Conservation (phyloP, 139 green algal species). For the Chlamydomonas schloesseri region DNA sequence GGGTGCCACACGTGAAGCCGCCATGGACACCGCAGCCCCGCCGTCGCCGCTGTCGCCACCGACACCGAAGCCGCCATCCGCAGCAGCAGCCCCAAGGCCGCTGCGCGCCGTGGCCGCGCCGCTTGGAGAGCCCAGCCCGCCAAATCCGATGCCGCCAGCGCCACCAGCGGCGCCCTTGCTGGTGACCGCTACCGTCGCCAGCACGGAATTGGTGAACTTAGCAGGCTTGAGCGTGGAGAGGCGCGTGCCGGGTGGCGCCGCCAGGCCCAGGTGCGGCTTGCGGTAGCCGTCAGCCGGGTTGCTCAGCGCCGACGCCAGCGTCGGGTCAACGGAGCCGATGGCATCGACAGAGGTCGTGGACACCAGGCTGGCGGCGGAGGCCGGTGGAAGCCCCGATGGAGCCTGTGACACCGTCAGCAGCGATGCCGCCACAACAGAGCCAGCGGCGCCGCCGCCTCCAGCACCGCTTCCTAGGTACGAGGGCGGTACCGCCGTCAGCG, state of each 20-base stretch:
- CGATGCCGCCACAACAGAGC: neutral
- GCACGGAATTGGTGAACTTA: neutral
- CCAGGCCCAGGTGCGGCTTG: constrained; percentile 31
- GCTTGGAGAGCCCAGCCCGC: too few relatives aligned
- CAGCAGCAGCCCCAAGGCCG: too few relatives aligned
- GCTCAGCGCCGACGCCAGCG: constrained; percentile 14
- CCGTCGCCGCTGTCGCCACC: too few relatives aligned
- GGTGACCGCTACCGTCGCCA: neutral
- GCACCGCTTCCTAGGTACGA: constrained; percentile 6
- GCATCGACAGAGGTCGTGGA: neutral
- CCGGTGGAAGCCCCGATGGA: constrained; percentile 26
- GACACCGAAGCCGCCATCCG: too few relatives aligned
- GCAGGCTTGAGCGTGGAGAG: neutral
- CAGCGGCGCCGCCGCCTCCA: neutral
- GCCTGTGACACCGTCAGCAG: constrained; percentile 1
- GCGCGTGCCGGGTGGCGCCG: constrained; percentile 5
- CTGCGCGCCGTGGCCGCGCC: too few relatives aligned
- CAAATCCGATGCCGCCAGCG: too few relatives aligned
- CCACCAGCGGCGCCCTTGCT: too few relatives aligned
- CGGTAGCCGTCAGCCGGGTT: constrained; percentile 39
- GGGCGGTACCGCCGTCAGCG: constrained; percentile 13
- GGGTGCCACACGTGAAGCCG: too few relatives aligned
- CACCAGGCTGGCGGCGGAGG: constrained; percentile 4
- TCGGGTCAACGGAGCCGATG: constrained; percentile 3
- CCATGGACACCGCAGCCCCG: too few relatives aligned